Evolutionary conservation across 73 alveolate genomes (phyloP), one percentile per base, ranked within the genome.

Genomic region (Paramecium octaurelia): DNA sequence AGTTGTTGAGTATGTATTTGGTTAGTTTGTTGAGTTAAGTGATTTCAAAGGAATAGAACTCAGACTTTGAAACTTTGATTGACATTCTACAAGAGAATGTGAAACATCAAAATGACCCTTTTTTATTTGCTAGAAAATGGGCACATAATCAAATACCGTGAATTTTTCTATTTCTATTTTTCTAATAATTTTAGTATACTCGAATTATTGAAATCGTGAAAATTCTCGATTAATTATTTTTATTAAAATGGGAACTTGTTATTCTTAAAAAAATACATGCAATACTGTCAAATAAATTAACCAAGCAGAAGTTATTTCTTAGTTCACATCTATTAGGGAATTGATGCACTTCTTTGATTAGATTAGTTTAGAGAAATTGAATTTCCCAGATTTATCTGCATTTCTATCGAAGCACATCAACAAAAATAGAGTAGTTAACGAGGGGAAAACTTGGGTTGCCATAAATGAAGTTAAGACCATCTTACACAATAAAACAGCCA

Each of bases 91-190:
- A 73, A 73, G 87, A 73, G 12, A 73, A 73, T 40, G 60, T 73
- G 38, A 73, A 73, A 73, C 59, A 73, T 36, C 87, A 36, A 40
- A 73, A 73, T 73, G 87, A 73, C 40, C 87, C 60, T 5, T 34
- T 73, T 43, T 8, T 73, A 73, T 73, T 73, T 73, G 87, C 87
- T 12, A 11, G 87, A 36, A 73, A 73, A 38, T 73, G 87, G 87
- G 59, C 46, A 14, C 84, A 23, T 8, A 64, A 64, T 64, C 84
- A 64, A 64, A 27, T 12, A 64, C 29, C 6, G 14, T 64, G 84
- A 64, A 27, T 64, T 54, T 54, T 54, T 35, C 31, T 27, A 27
- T 27, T 27, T 27, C 31, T 27, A 27, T 54, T 18, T 54, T 54
- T 54, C 29, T 54, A 20, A 54, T 0, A 16, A 18, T 18, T 16